Base-by-base conservation (phyloP, 805 yeast genomes). In the Myxozyma nipponensis region DNA sequence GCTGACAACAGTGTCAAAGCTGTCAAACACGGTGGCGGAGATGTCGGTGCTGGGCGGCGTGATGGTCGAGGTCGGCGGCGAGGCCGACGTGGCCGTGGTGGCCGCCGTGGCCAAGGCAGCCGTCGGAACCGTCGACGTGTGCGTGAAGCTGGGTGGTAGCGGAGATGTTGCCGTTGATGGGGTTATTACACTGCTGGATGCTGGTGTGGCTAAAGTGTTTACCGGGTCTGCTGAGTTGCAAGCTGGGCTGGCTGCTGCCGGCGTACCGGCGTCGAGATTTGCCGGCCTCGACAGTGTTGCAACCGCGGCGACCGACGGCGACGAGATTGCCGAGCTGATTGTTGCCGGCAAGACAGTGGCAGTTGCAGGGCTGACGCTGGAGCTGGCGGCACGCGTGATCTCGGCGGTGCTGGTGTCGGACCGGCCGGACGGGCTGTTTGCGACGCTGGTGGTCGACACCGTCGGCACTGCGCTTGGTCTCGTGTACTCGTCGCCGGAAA, bases 401-500 rank as follows among this genome's bases (percentile, higher is more conserved):
- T 23, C 52, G 24, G 44, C 42, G 22, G 41, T 38, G 9, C 45
- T 54, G 18, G 40, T 35, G 13, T 84, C 96, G 2, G 98, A 93
- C 67, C 82, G 98, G 63, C 72, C 76, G 3, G 98, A 93, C 67
- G 91, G 89, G 0, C 75, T 91, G 39, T 90, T 70, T 70, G 78
- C 97, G 10, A 87, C 98, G 1, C 72, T 93, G 47, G 95, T 93
- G 38, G 79, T 82, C 18, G 88, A 84, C 59, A 59, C 66, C 32
- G 72, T 81, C 49, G 82, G 86, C 51, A 83, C 82, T 50, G 81
- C 90, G 1, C 73, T 93, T 46, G 98, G 98, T 3, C 75, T 91
- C 25, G 97, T 91, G 7, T 93, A 89, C 71, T 91, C 98, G 0
- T 87, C 96, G 0, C 69, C 69, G 38, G 89, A 84, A 60, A 86